Base-by-base conservation (phyloP, 2,329 filamentous ascomycete genomes). In the Verticillium tricorpus region DNA sequence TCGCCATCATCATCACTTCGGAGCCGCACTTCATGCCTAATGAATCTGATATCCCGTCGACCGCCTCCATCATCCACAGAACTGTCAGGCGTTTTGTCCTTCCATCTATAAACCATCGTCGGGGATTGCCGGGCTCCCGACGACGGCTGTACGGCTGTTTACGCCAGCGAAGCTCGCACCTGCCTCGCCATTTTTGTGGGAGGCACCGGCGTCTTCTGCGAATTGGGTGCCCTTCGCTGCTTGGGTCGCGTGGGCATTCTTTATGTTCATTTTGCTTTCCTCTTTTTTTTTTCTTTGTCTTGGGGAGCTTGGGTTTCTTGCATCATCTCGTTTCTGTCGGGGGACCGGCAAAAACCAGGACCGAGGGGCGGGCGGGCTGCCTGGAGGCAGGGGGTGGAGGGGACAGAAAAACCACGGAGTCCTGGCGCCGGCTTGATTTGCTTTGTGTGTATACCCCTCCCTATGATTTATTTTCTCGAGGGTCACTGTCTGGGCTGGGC, bases 1-100 rank as follows among this genome's bases (percentile, higher is more conserved):
- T 63, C 59, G 25, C 59, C 32, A 35, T 50, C 31, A 54, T 55
- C 58, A 52, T 25, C 58, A 59, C 31, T 32, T 58, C 39, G 58
- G 58, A 69, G 55, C 55, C n/a, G 55, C 55, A 50, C 40, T 22
- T 50, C 40, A 50, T 50, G 40, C 40, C 40, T 50, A 50, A 50
- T n/a, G 40, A 50, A 50, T 50, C 40, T 50, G 40, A 50, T 50
- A 50, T 50, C 40, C 40, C 40, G 19, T 50, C 19, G 40, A 50
- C n/a, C 40, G 40, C 40, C 40, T 50, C 40, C 40, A 22, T n/a
- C 40, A 50, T 50, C 28, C 7, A 25, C 40, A 50, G n/a, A 50
- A 9, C 40, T 50, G 25, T 5, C n/a, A 11, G 40, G 40, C 8
- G 40, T 50, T 50, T 50, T 50, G 19, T 50, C n/a, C 40, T 50